These are phyloP conservation scores for Aspergillus asperescens DNA, from an alignment of 495 filamentous ascomycete species.

Conservation along the genomic window DNA sequence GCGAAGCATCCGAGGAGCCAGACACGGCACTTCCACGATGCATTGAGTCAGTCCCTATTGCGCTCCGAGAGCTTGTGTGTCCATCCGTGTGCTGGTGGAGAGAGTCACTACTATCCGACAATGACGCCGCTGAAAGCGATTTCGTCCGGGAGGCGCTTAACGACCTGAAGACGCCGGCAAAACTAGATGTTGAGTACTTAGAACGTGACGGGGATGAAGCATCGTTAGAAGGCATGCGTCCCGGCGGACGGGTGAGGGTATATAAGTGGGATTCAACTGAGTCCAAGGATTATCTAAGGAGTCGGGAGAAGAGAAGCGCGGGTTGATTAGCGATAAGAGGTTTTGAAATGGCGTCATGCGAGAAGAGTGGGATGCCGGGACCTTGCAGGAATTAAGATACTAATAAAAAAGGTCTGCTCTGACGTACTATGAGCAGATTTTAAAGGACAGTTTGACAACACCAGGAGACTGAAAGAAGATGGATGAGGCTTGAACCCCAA, in stretches of 20 bases:
- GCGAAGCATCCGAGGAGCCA: conserved; percentile 40
- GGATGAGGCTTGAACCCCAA: conserved; percentile 13
- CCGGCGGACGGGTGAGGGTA: conserved; percentile 26
- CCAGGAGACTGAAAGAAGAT: conserved; percentile 7
- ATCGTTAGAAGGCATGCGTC: conserved; percentile 48
- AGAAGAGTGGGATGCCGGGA: not conserved
- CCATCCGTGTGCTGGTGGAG: conserved; percentile 28
- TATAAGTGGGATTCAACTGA: conserved; percentile 15
- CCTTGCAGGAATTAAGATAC: not conserved
- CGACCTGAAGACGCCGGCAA: conserved; percentile 45
- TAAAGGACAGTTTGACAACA: conserved; percentile 7
- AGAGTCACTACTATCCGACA: conserved; percentile 34
- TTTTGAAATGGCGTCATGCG: conserved; percentile 2
- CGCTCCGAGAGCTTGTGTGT: conserved; percentile 27
- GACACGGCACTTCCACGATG: conserved; percentile 43
- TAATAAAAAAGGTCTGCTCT: too few relatives aligned
- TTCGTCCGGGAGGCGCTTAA: conserved; percentile 39
- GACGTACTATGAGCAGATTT: conserved; percentile 15
- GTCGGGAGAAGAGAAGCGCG: conserved; percentile 11
- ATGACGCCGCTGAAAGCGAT: conserved; percentile 35
- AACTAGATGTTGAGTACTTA: conserved; percentile 38
- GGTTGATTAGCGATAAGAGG: conserved; percentile 17
- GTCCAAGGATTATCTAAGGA: conserved; percentile 20
- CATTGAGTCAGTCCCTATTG: conserved; percentile 39
- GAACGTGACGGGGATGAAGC: conserved; percentile 31